phyloP scores from a whole-genome alignment of 2,329 filamentous ascomycete species.

The Aspergillus sp. region DNA sequence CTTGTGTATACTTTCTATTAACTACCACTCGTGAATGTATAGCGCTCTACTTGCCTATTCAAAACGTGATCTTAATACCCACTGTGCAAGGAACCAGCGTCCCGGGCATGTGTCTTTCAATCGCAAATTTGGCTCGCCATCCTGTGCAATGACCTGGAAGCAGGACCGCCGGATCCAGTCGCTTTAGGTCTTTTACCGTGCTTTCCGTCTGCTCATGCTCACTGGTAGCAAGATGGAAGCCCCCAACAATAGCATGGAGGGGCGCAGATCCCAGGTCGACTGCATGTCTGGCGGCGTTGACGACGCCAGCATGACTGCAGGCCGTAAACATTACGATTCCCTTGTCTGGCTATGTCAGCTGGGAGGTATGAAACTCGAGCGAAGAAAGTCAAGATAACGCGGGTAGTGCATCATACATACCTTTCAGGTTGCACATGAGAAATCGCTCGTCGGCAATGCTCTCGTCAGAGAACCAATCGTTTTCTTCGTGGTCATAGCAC shows the following conservation, averaged over 20 bases:
- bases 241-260: constrained; percentile 44
- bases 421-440: constrained; percentile 45
- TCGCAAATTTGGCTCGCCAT: constrained; percentile 46
- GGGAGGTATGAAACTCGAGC: no score
- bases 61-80: constrained; percentile 36
- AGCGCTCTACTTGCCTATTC: no score
- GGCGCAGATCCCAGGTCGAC: constrained; percentile 31
- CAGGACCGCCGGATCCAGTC: constrained; percentile 39
- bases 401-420: no score
- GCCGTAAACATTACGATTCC: constrained; percentile 49
- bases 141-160: constrained; percentile 49
- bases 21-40: no score
- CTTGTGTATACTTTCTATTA: no score
- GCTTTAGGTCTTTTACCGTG: constrained; percentile 42
- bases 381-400: no score
- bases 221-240: constrained; percentile 45
- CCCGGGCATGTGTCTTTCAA: constrained; percentile 44
- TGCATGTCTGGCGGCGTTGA: constrained; percentile 43
- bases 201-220: constrained; percentile 34
- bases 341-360: constrained; percentile 26
- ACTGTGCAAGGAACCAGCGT: constrained; percentile 43
- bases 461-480: constrained; percentile 41
- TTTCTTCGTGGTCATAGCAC: constrained; percentile 30
- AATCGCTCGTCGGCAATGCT: constrained; percentile 45
- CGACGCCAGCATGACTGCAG: constrained; percentile 48